Evolutionary conservation across 2,329 filamentous ascomycete species (phyloP).

Genomic region (Colletotrichum phormii): DNA sequence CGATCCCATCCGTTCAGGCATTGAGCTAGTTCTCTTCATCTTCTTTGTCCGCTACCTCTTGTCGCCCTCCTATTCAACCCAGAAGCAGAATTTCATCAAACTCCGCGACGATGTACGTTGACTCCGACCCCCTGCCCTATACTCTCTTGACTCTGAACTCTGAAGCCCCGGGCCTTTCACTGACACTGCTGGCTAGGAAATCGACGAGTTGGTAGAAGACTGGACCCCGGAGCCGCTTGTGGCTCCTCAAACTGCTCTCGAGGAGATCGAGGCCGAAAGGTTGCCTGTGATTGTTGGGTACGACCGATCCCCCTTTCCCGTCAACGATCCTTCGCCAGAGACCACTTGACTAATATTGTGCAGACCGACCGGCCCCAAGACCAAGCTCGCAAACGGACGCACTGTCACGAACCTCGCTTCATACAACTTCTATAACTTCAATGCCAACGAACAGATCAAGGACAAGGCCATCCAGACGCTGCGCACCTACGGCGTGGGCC

Average conservation of each 20-base stretch:
- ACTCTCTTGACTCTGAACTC: neutral
- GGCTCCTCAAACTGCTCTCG: conserved; percentile 75
- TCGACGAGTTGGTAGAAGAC: conserved; percentile 95
- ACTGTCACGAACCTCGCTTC: conserved; percentile 94
- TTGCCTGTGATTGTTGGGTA: conserved; percentile 91
- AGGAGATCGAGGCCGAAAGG: conserved; percentile 86
- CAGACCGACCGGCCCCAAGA: conserved; percentile 89
- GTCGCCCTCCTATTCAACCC: conserved; percentile 90
- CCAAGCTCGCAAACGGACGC: conserved; percentile 87
- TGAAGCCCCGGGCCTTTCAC: conserved; percentile 40
- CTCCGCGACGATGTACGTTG: conserved; percentile 79
- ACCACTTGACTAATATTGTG: neutral
- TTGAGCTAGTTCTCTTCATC: conserved; percentile 92
- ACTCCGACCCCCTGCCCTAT: neutral
- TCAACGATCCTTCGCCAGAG: neutral
- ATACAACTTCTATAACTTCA: conserved; percentile 98
- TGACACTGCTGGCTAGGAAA: conserved; percentile 68
- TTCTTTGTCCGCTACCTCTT: conserved; percentile 96
- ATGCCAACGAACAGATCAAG: conserved; percentile 90
- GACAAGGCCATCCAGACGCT: conserved; percentile 95
- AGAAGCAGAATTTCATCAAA: conserved; percentile 89
- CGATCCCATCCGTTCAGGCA: conserved; percentile 91
- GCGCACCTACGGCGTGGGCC: conserved; percentile 94
- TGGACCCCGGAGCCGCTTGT: conserved; percentile 97
- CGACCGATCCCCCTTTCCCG: conserved; percentile 35